Base-by-base conservation (phyloP, 805 yeast species). In the Yarrowia sp. region DNA sequence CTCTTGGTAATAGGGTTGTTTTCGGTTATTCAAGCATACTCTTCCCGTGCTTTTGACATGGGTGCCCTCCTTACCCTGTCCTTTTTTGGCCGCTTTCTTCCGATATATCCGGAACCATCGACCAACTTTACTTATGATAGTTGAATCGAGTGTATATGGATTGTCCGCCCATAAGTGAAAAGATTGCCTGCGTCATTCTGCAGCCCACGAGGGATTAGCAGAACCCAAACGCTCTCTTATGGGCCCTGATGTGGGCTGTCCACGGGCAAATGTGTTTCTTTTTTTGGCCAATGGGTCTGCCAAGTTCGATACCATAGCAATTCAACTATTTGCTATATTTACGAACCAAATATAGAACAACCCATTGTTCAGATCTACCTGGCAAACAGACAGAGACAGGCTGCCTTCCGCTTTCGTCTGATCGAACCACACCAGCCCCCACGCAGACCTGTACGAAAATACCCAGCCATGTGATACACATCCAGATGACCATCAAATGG, bases 381-480 rank as follows among this genome's bases (percentile, higher is more conserved):
- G 26, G 12, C 44, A 21, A 22, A 10, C 22, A 38, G 41, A 14
- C 22, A 10, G 22, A 1, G 14, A 5, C 21, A 38, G 10, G n/a
- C n/a, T n/a, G n/a, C n/a, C n/a, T n/a, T n/a, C n/a, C n/a, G n/a
- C n/a, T n/a, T n/a, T 17, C 22, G 7, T 5, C 41, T 19, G 41
- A 38, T 17, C 41, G 41, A 38, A 17, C 44, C 11, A 10, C 26
- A 11, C 44, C 21, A 21, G 49, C 30, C 49, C n/a, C n/a, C n/a
- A n/a, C n/a, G n/a, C n/a, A n/a, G n/a, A n/a, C n/a, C n/a, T 43
- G 12, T 17, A 22, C 46, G 22, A 11, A 43, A 19, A 43, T 24
- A 43, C 48, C 30, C 32, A 43, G 48, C 48, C 48, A 43, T 43
- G 51, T 44, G 51, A 44, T 44, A 26, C 51, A n/a, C 51, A 41